These are phyloP conservation scores for Cyclotella baltica DNA, from an alignment of 108 stramenopile species.

Conservation along the genomic window DNA sequence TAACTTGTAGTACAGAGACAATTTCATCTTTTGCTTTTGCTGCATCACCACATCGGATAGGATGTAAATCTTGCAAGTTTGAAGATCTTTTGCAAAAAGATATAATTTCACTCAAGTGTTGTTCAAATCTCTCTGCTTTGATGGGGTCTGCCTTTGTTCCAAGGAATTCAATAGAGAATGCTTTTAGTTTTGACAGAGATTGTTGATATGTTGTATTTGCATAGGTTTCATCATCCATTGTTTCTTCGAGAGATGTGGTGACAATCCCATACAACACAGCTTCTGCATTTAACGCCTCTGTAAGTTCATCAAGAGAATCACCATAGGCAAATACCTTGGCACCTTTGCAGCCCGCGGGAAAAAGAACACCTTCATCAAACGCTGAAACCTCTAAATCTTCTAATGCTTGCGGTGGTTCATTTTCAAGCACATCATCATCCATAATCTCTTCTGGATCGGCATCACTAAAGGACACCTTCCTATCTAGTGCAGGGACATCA, in stretches of 20 bases:
- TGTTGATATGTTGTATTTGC: constrained; percentile 1
- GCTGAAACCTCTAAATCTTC: neutral
- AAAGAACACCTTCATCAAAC: constrained; percentile 1
- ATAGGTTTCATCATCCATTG: constrained; percentile 34
- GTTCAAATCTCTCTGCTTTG: constrained; percentile 14
- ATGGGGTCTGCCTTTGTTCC: neutral
- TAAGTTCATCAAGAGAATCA: constrained; percentile 32
- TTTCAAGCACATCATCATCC: neutral
- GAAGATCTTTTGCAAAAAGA: constrained; percentile 21
- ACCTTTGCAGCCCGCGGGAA: constrained; percentile 23
- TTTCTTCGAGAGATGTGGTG: constrained; percentile 29
- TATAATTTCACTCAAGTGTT: constrained; percentile 17
- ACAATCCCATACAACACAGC: constrained; percentile 25
- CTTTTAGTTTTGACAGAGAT: neutral
- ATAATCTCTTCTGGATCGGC: neutral
- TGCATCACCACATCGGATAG: constrained; percentile 16
- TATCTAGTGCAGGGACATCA: neutral
- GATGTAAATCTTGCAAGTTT: constrained; percentile 15
- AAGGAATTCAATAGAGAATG: constrained; percentile 21
- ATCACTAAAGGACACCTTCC: neutral
- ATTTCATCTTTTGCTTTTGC: constrained; percentile 27
- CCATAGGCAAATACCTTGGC: constrained; percentile 33
- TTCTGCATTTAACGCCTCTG: constrained; percentile 12
- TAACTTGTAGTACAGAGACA: constrained; percentile 2
- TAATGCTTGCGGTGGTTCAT: neutral